phyloP scores from a whole-genome alignment of 176 grass and related monocot species.

The Avena eriantha region DNA sequence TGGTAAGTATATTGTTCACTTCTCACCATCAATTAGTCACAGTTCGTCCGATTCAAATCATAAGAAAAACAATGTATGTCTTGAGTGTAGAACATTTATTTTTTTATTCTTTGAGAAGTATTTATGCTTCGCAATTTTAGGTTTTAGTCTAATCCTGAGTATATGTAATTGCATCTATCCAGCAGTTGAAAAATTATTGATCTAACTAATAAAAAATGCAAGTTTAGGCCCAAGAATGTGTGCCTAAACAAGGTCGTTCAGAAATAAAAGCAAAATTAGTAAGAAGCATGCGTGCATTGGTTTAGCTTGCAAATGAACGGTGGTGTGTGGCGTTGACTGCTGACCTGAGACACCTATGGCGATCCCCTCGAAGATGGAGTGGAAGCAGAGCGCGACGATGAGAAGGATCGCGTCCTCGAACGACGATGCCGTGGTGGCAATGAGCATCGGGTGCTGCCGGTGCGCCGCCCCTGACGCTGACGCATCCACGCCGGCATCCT shows the following conservation, averaged over 20 bases:
- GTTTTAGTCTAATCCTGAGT: too few relatives aligned
- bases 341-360: conserved; percentile 78
- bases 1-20: neutral
- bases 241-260: too few relatives aligned
- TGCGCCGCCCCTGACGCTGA: neutral
- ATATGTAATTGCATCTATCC: too few relatives aligned
- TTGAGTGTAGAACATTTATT: too few relatives aligned
- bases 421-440: conserved; percentile 47
- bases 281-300: neutral
- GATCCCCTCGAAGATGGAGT: conserved; percentile 90
- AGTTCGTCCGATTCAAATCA: too few relatives aligned
- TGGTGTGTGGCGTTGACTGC: neutral
- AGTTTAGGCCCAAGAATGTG: too few relatives aligned
- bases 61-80: too few relatives aligned
- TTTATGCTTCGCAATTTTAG: too few relatives aligned
- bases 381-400: conserved; percentile 83
- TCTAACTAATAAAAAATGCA: too few relatives aligned
- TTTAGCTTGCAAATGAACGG: neutral
- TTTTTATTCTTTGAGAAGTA: too few relatives aligned
- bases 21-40: too few relatives aligned
- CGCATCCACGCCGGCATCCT: neutral
- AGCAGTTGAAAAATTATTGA: too few relatives aligned
- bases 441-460: conserved; percentile 36
- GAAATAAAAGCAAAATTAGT: neutral
- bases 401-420: conserved; percentile 73